These are phyloP conservation scores for Corymbia citriodora DNA, from an alignment of 441 rosid genomes.

Conservation along the genomic window DNA sequence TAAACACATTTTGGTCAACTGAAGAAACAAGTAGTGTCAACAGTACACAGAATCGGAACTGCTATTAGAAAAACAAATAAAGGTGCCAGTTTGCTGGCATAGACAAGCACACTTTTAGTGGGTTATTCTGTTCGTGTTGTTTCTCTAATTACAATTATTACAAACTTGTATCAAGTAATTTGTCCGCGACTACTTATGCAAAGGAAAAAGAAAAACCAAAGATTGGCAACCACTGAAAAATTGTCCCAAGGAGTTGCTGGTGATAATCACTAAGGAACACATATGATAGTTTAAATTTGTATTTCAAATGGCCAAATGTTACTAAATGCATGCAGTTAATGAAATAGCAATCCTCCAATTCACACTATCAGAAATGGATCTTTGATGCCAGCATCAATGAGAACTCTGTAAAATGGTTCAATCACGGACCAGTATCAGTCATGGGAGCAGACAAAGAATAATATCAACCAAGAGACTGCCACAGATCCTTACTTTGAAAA, in stretches of 20 bases:
- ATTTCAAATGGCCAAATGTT: neutral
- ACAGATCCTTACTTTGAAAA: conserved; percentile 69
- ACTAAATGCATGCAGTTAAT: neutral
- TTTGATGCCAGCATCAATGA: neutral
- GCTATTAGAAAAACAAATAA: neutral
- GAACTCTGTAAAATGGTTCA: neutral
- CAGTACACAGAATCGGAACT: neutral
- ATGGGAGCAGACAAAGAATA: neutral
- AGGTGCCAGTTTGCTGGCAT: neutral
- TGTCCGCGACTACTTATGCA: neutral
- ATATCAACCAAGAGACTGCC: neutral
- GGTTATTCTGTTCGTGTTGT: neutral
- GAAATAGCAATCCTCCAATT: neutral
- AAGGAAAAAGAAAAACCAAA: neutral
- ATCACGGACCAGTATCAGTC: neutral
- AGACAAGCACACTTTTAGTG: neutral
- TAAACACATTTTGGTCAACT: neutral
- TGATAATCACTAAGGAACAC: neutral
- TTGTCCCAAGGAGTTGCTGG: neutral
- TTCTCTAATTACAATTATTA: neutral
- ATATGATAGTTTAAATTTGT: neutral
- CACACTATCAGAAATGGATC: neutral
- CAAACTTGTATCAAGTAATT: neutral
- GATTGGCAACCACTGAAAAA: neutral
- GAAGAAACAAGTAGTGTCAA: neutral